Evolutionary conservation across 352 stramenopile genomes (phyloP), one percentile per base, ranked within the genome.

Genomic region (Globisporangium splendens): DNA sequence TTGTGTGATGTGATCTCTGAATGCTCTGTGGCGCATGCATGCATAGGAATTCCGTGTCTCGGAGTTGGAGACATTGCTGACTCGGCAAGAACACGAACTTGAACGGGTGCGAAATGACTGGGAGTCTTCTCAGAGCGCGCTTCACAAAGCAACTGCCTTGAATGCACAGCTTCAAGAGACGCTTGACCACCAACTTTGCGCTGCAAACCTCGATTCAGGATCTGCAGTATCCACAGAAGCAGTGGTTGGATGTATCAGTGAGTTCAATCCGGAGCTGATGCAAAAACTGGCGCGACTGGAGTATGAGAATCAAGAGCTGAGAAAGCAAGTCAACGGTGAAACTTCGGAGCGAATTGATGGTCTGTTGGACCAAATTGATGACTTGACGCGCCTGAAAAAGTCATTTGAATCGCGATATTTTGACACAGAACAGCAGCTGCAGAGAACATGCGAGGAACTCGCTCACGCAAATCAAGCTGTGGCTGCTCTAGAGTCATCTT

Each of bases 351-450:
- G 68, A 38, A 77, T 93, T 24, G 79, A 90, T 21, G 38, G 28
- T 2, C 64, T 93, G 1, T 35, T 81, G 0, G 79, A 93, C 50
- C 59, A 88, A 5, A 51, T 91, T 3, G 77, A 83, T 15, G 72
- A 89, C 35, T 38, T 85, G 28, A 64, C 59, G 22, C 71, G 81
- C 0, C 61, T 93, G n/a, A 91, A 91, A 46, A 73, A 75, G 39
- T 85, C 69, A 14, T 93, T 91, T 48, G 83, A 91, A 57, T 49
- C 44, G 0, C 87, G 86, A 54, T 91, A 86, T 49, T 89, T 91
- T 54, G 70, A 80, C 10, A 74, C 76, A 0, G 59, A 65, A 17
- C 56, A 77, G 17, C 48, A 69, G 14, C 55, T 71, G 1, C 39
- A 62, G 21, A n/a, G 18, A 0, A 55, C 39, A 24, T n/a, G 44